Conservation (phyloP, 371 early-diverging fungal genomes). For the Haplosporangium sp. region DNA sequence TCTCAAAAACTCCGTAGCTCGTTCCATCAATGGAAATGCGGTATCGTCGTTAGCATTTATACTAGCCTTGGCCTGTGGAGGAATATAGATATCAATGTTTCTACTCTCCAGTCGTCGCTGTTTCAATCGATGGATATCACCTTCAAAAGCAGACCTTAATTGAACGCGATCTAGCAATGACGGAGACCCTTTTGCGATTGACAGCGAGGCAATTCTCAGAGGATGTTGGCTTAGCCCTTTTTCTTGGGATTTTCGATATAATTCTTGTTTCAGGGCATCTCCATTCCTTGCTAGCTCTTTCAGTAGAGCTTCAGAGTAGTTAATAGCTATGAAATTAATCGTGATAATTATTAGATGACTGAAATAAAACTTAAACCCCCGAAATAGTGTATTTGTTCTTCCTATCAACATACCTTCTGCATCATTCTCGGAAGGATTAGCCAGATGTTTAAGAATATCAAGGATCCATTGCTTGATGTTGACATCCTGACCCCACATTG, state of each 20-base stretch:
- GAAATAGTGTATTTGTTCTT: not conserved
- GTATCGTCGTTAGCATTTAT: not conserved
- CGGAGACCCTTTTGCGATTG: not conserved
- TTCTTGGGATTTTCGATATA: constrained; percentile 1
- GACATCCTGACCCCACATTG: not conserved
- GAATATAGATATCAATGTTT: not conserved
- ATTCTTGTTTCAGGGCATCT: not conserved
- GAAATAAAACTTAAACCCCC: not conserved
- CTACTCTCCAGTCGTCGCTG: not conserved
- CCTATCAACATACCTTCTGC: not conserved
- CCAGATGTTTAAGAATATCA: not conserved
- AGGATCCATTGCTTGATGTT: constrained; percentile 3
- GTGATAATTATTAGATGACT: too few relatives aligned
- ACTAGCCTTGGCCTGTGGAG: constrained; percentile 1
- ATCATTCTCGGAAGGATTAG: not conserved
- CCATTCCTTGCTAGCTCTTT: not conserved
- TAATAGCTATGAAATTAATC: too few relatives aligned
- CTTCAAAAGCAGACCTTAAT: constrained; percentile 5
- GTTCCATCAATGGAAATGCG: not conserved
- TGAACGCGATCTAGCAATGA: constrained; percentile 12
- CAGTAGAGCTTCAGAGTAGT: not conserved
- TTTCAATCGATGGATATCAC: not conserved
- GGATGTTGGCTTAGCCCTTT: not conserved
- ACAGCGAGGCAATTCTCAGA: not conserved
- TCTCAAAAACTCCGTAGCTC: constrained; percentile 4